Base-by-base conservation (phyloP, 257 asterid species). In the Cruciata laevipes region DNA sequence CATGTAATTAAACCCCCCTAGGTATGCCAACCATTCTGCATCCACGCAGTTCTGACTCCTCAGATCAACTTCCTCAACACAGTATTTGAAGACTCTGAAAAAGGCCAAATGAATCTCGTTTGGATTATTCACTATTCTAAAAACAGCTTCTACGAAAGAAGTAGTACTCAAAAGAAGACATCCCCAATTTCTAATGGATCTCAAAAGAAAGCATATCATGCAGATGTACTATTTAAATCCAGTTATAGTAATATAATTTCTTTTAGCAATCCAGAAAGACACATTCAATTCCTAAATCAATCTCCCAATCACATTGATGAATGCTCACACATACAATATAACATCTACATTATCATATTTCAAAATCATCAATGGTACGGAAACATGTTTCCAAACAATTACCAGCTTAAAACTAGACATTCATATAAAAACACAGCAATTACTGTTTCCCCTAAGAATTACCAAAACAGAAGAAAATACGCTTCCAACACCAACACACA, bases 11-110 rank as follows among this genome's bases (percentile, higher is more conserved):
- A 86, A 93, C 21, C 87, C 90, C 63, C 99, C 97, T 76, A 93
- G 72, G 85, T 90, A 93, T 68, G 97, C 97, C 95, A 88, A 85
- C 99, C 99, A 93, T 78, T 93, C 97, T 57, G 96, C 95, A 77
- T 90, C 97, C 33, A 93, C 97, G 63, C 61, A 57, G 74, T 71
- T 88, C 76, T 85, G 87, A 61, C 95, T 87, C 68, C 79, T 83
- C 79, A 88, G 75, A 78, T 93, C 82, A 40, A 93, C 78, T 61
- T 73, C 86, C 80, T 90, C 97, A 9, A 83, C 82, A 38, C 85
- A 78, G 80, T 71, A 67, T 69, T 90, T 93, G 80, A 93, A 90
- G 78, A 88, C 90, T 78, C 99, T 93, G 84, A 30, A 80, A 77
- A 61, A 71, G 70, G 72, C 66, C 76, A 75, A 81, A 42, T 14